Evolutionary conservation across 106 monocot species (phyloP), one percentile per base, ranked within the genome.

Genomic region (Dioscorea dumetorum): DNA sequence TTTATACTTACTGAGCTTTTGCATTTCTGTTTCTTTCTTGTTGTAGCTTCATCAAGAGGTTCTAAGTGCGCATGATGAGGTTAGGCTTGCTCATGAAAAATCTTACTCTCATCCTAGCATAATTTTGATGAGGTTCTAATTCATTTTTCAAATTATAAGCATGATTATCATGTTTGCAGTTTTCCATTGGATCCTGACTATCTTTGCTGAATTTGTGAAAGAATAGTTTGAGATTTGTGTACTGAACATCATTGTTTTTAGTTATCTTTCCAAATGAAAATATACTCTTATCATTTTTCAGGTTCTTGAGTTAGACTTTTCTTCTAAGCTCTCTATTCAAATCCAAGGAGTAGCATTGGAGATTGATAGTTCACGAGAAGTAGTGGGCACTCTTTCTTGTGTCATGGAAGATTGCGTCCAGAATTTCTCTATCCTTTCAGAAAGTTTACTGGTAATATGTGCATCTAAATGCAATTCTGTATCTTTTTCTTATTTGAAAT

Each of bases 21-120:
- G 5, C 41, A 41, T 41, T 41, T 41, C 41, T 41, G 6, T 41
- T 41, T 41, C 41, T 54, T 35, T 49, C 32, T 33, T 15, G 11
- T 51, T 77, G 22, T 66, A 85, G 85, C 72, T 85, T 16, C 74
- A 75, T 28, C 74, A 82, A 56, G 82, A 82, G 15, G 72, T 72
- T 60, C 16, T 72, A 57, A 67, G 2, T 31, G 73, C 63, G 62
- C 73, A 33, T 28, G 73, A 64, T 24, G 68, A 74, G 12, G 68
- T 57, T 62, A 67, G 50, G 33, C 11, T 78, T 11, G 68, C 78
- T 68, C 35, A 58, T 68, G 75, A 82, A 48, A 64, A 78, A 34
- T 54, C 74, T 67, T 20, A 12, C 34, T 63, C 70, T 23, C 50
- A 22, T 35, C 41, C 41, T 8, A 6, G 41, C 6, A 50, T 19